A percentile compares a stretch with the other conserved stretches of the same genome.
Conservation (phyloP, 164 flowering plant genomes). For the Piper betle region DNA sequence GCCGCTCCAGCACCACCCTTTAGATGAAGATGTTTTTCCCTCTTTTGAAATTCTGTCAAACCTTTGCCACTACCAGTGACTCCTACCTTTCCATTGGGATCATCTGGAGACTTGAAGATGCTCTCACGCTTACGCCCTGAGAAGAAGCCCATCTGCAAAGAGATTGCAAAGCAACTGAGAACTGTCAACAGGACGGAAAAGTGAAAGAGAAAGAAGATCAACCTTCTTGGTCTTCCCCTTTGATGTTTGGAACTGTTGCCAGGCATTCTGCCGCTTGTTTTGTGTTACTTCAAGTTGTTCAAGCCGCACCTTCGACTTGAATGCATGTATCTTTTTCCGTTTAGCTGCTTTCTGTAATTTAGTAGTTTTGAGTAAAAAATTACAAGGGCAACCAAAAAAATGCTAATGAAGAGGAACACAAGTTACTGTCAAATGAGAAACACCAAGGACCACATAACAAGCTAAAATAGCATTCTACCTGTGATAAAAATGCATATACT, state of each 20-base stretch:
- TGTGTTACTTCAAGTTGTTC: slow-evolving; percentile 92
- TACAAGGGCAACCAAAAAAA: too few species aligned
- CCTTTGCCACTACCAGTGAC: slow-evolving; percentile 98
- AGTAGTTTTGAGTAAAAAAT: not conserved
- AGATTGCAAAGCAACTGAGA: not conserved
- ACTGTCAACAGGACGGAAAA: not conserved
- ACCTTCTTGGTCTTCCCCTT: slow-evolving; percentile 96
- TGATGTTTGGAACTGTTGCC: slow-evolving; percentile 96
- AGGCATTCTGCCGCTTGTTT: slow-evolving; percentile 92
- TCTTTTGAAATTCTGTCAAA: slow-evolving; percentile 83
- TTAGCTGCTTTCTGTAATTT: slow-evolving; percentile 73
- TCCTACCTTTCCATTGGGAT: slow-evolving; percentile 91
- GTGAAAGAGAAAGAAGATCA: not conserved
- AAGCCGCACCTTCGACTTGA: slow-evolving; percentile 79
- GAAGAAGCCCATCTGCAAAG: slow-evolving; percentile 69
- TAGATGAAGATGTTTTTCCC: slow-evolving; percentile 92
- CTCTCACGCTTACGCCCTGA: slow-evolving; percentile 95
- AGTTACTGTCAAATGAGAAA: too few species aligned
- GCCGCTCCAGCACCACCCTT: slow-evolving; percentile 51
- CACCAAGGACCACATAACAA: too few species aligned
- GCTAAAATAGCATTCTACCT: too few species aligned
- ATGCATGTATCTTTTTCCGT: slow-evolving; percentile 91
- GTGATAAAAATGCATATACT: too few species aligned
- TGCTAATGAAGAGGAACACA: not conserved
- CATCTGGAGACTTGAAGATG: slow-evolving; percentile 98